Evolutionary conservation across 2,329 filamentous ascomycete genomes (phyloP).

Genomic region (Gremmenia infestans): DNA sequence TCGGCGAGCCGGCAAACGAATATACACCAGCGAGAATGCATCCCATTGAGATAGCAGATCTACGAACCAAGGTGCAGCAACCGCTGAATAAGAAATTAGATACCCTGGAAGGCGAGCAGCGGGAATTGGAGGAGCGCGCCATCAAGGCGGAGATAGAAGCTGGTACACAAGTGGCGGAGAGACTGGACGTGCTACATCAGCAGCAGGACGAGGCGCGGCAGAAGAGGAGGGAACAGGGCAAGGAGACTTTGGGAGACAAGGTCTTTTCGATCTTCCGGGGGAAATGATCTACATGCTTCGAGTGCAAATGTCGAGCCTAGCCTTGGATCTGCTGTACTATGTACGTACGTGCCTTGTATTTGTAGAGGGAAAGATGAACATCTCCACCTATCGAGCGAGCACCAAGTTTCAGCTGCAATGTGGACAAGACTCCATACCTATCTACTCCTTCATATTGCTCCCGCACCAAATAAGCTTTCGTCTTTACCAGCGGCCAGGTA

Average conservation of each 20-base stretch:
- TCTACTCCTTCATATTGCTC: neutral
- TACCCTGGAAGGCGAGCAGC: conserved; percentile 53
- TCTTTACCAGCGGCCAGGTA: neutral
- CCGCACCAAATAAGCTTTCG: neutral
- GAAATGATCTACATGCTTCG: conserved; percentile 5
- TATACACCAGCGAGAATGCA: conserved; percentile 15
- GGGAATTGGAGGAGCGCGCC: conserved; percentile 58
- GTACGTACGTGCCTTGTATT: neutral
- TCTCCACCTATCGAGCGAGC: neutral
- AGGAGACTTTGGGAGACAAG: conserved; percentile 39
- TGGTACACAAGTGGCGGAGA: conserved; percentile 53
- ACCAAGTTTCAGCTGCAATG: neutral
- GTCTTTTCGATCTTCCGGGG: conserved; percentile 30
- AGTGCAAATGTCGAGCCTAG: neutral
- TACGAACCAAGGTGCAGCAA: conserved; percentile 46
- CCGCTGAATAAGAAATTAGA: conserved; percentile 51
- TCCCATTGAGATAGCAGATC: conserved; percentile 22
- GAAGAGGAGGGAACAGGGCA: conserved; percentile 51
- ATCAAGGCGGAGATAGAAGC: conserved; percentile 57
- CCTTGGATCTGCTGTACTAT: neutral
- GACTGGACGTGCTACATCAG: conserved; percentile 51
- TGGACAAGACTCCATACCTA: neutral
- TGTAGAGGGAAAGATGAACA: neutral
- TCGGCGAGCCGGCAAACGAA: conserved; percentile 7
- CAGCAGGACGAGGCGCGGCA: conserved; percentile 50